Evolutionary conservation across 1,284 basidiomycete genomes (phyloP), one percentile per base, ranked within the genome.

Genomic region (Trametes pubescens): DNA sequence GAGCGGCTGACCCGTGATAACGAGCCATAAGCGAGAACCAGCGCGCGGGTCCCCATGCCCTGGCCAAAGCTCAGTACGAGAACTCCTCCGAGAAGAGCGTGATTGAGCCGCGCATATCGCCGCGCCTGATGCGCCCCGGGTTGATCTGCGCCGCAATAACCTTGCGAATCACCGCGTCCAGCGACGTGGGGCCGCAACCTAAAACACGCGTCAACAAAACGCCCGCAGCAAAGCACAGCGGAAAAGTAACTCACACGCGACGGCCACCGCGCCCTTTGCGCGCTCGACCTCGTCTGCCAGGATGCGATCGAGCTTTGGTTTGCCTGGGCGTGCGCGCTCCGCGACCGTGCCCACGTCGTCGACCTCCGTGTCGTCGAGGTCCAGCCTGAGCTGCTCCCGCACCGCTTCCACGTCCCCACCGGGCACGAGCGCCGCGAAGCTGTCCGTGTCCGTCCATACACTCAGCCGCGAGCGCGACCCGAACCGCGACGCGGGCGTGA

Each of bases 121-220:
- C 91, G 43, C 77, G 75, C 65, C 82, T 74, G 60, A 90, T 82
- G 58, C 84, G 82, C 24, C 69, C 71, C 7, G 87, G 86, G 69
- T 86, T 80, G 57, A 93, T 89, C 68, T 89, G 85, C 48, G 82
- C 78, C 1, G 89, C 84, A 26, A 93, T 84, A 49, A 85, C 79
- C 74, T 91, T 90, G 51, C 92, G 82, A 24, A 94, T 84, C 70
- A 93, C 79, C 4, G 86, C 87, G 71, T 91, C 89, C 61, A 94
- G 80, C 21, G 89, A 89, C 1, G 83, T 81, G 0, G 93, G 93
- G 6, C 92, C 93, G 71, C 93, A 95, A 63, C 87, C 89, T 90
- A 64, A 6, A 53, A 46, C 40, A 38, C 10, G 18, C 22, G 24
- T 22, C 44, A 48, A 18, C 37, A 34, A 26, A 32, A 21, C 14